Base-by-base conservation (phyloP, 257 asterid genomes). In the Jaltomata sinuosa region DNA sequence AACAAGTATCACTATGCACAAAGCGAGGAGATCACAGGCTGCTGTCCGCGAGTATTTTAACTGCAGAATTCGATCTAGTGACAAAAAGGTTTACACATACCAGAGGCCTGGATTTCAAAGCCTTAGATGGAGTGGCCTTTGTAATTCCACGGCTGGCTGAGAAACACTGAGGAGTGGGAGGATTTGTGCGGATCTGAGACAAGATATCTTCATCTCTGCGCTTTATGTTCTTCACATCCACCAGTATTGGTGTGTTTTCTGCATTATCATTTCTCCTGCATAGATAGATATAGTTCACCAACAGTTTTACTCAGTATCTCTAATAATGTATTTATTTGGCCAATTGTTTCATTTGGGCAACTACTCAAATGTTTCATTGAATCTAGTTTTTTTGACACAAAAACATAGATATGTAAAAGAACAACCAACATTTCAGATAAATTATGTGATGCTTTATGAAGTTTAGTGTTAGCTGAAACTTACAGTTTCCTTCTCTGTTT, bases 91-190 rank as follows among this genome's bases (percentile, higher is more conserved):
- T 42, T 40, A 54, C 19, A 69, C 91, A 40, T 91, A 94, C 99
- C 92, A 52, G 87, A 50, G 92, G 88, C 86, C 88, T 91, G 12
- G 91, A 80, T 79, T 83, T 89, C 87, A 87, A 85, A 76, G 93
- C 86, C 87, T 85, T 92, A 12, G 89, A 90, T 16, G 91, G 84
- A 5, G 87, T 29, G 36, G 91, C 83, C 81, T 88, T 91, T 49
- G 85, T 81, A 21, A 88, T 55, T 52, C 87, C 91, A 3, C 49
- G 85, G 47, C 82, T 85, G 49, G 92, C 95, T 18, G 99, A 94
- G 91, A 97, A 95, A 87, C 98, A 92, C 50, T 97, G 99, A 22
- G 99, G 99, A 52, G 99, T 94, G 0, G 99, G 99, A 85, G 99
- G 99, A 83, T 87, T 86, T 5, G 97, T 97, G 71, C 99, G 92